Conservation (phyloP, 345 rosid genomes). For the Eutrema japonicum region DNA sequence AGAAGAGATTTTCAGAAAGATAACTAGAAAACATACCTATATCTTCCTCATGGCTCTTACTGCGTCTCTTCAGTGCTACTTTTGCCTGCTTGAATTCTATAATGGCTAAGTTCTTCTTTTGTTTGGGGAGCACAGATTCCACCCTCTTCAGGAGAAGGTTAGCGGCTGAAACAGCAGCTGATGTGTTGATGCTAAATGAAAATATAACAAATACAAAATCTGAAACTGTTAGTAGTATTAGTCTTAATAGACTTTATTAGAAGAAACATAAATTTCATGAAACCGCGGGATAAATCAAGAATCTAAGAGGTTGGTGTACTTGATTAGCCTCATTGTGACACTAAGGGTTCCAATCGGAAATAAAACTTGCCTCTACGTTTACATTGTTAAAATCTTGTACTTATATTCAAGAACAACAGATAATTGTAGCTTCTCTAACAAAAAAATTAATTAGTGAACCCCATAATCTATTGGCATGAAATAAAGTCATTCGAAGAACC, state of each 20-base stretch:
- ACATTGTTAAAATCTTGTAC: not conserved
- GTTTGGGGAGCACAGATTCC: slow-evolving; percentile 76
- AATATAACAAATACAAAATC: not conserved
- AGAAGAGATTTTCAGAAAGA: not conserved
- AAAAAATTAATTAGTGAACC: not conserved
- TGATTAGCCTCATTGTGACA: no score
- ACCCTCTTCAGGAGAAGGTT: slow-evolving; percentile 67
- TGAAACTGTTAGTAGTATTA: not conserved
- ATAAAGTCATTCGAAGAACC: not conserved
- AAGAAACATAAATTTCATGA: not conserved
- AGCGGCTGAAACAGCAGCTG: slow-evolving; percentile 69
- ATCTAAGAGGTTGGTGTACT: not conserved
- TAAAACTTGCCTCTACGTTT: not conserved
- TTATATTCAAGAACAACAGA: not conserved
- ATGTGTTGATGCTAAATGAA: slow-evolving; percentile 60
- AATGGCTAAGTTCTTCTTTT: slow-evolving; percentile 71
- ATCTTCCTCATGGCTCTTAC: slow-evolving; percentile 53
- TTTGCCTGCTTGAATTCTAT: slow-evolving; percentile 76
- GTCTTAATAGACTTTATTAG: slow-evolving; percentile 6
- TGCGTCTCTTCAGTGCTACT: slow-evolving; percentile 67
- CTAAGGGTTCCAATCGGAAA: not conserved
- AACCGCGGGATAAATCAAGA: not conserved
- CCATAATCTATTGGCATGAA: not conserved
- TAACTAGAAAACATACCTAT: slow-evolving; percentile 43
- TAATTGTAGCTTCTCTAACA: not conserved